A percentile compares a stretch with the other conserved stretches of the same genome.
Conservation (phyloP, 108 stramenopile genomes). For the Fragilaria radians region DNA sequence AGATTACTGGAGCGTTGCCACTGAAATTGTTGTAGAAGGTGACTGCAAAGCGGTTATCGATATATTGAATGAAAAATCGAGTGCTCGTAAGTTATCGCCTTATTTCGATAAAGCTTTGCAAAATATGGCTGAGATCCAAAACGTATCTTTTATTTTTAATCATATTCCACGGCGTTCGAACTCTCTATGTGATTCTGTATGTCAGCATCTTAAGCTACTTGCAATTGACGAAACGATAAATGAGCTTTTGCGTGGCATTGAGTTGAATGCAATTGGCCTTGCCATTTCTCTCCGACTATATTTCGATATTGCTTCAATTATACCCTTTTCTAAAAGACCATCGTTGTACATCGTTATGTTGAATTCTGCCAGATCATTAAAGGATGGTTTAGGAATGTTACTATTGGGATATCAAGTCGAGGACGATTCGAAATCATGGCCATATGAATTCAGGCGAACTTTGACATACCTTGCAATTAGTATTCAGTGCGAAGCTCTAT, state of each 20-base stretch:
- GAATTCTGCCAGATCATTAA: not conserved
- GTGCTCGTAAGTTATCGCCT: conserved; percentile 46
- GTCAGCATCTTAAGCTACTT: not conserved
- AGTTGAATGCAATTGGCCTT: conserved; percentile 2
- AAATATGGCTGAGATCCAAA: not conserved
- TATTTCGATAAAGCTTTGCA: conserved; percentile 16
- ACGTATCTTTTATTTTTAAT: not conserved
- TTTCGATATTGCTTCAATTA: conserved; percentile 3
- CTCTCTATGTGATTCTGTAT: not conserved
- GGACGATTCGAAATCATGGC: conserved; percentile 8
- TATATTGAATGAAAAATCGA: conserved; percentile 42
- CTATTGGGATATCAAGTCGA: conserved; percentile 14
- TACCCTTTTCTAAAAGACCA: conserved; percentile 18
- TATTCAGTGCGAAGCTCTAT: conserved; percentile 17
- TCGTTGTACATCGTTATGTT: conserved; percentile 6
- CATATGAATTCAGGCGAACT: not conserved
- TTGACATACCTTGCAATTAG: conserved; percentile 6
- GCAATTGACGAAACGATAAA: not conserved
- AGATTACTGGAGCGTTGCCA: not conserved
- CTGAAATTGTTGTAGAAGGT: conserved; percentile 35
- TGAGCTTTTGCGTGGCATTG: conserved; percentile 5
- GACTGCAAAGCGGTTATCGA: conserved; percentile 76
- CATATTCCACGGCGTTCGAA: not conserved
- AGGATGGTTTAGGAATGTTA: conserved; percentile 5
- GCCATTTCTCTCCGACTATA: conserved; percentile 2